These are phyloP conservation scores for Pythium chondricola DNA, from an alignment of 352 stramenopile genomes.

Conservation along the genomic window DNA sequence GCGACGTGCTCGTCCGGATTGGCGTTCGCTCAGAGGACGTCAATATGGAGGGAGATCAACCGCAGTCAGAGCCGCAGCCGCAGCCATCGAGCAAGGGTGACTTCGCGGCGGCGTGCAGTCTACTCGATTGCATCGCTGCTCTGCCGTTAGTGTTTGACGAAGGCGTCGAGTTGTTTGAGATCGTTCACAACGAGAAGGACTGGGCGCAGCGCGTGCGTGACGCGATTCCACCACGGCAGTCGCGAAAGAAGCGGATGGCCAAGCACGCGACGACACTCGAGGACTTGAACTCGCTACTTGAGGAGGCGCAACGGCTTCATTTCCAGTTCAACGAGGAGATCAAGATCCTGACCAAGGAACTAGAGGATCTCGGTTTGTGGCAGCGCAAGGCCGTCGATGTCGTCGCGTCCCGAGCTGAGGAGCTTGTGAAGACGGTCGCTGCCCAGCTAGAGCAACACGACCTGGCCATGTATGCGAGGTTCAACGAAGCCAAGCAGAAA, in stretches of 20 bases:
- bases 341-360: conserved; percentile 63
- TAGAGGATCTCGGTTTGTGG: conserved; percentile 61
- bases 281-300: conserved; percentile 43
- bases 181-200: conserved; percentile 49
- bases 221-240: conserved; percentile 69
- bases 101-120: conserved; percentile 37
- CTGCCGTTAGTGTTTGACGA: conserved; percentile 77
- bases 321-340: conserved; percentile 80
- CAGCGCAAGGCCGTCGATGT: conserved; percentile 49
- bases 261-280: conserved; percentile 59
- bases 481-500: conserved; percentile 18
- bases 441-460: conserved; percentile 55
- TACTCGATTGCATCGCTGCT: conserved; percentile 60
- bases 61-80: neutral
- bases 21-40: conserved; percentile 14
- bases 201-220: conserved; percentile 71
- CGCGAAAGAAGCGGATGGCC: conserved; percentile 64
- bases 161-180: conserved; percentile 40
- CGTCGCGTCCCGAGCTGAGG: conserved; percentile 31
- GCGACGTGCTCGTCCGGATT: conserved; percentile 48
- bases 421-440: conserved; percentile 32
- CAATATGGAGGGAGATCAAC: no score
- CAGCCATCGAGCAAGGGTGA: conserved; percentile 14
- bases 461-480: conserved; percentile 42
- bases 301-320: conserved; percentile 44